Evolutionary conservation across 1,284 basidiomycete genomes (phyloP), one percentile per base, ranked within the genome.

Genomic region (Ustilago xerochloae): DNA sequence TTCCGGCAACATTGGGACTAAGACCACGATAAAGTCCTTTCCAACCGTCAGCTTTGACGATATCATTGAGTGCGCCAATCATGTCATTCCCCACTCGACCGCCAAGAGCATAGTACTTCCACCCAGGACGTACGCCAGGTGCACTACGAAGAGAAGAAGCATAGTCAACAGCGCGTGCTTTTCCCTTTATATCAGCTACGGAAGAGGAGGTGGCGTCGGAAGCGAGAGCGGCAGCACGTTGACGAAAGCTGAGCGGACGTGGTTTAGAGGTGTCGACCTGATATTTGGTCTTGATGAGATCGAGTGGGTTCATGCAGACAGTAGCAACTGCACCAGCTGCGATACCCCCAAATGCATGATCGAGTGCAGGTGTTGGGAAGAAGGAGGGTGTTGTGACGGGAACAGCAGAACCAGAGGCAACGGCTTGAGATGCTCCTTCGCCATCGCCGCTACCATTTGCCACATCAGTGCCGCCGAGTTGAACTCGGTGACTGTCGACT

Each of bases 281-380:
- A 66, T 96, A 91, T 81, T 94, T 92, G 82, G 97, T 90, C 86
- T 99, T 99, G 86, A 99, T 88, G 6, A 99, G 89, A 86, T 99
- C 97, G 39, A 99, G 88, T 5, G 97, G 97, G 85, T 99, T 95
- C 93, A 99, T 97, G 85, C 93, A 94, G 36, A 98, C 87, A 49
- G 95, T 95, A 26, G 94, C 93, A 72, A 92, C 91, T 58, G 94
- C 90, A 46, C 96, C 97, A 32, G 96, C 96, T 45, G 93, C 92
- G 62, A 99, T 89, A 58, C 97, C 96, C 45, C 94, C 93, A 56
- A 91, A 89, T 20, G 96, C 95, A 90, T 98, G 94, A 85, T 98
- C 95, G 89, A 82, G 63, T 6, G 82, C 82, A 0, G 79, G 77
- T 0, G 77, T 73, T 15, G 80, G 71, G 28, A 84, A 80, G 59